Evolutionary conservation across 805 yeast genomes (phyloP).

Genomic region (Deakozyma indianensis): DNA sequence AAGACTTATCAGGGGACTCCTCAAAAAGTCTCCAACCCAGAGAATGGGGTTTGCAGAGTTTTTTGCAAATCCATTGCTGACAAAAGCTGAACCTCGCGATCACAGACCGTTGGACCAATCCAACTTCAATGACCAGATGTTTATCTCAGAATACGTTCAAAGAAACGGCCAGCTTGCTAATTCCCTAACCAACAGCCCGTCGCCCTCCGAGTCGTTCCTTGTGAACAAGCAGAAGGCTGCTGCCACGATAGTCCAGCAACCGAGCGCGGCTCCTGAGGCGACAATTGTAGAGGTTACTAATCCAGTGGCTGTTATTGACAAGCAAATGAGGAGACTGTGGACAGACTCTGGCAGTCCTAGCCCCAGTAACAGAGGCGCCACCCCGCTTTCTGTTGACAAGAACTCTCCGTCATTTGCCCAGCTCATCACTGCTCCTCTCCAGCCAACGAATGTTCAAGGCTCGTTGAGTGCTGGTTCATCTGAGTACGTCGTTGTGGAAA

Average conservation of each 20-base stretch:
- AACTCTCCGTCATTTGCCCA: background rate
- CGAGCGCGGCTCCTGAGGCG: background rate
- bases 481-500: conserved; percentile 90
- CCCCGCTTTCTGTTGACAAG: background rate
- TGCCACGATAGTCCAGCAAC: background rate
- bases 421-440: background rate
- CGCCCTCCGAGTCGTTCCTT: background rate
- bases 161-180: background rate
- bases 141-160: conserved; percentile 64
- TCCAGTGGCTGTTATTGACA: background rate
- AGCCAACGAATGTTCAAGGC: background rate
- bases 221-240: background rate
- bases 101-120: conserved; percentile 53
- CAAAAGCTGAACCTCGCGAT: conserved; percentile 30
- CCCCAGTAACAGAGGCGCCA: background rate
- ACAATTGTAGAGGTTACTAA: background rate
- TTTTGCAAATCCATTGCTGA: conserved; percentile 50
- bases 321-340: background rate
- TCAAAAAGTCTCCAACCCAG: conserved; percentile 75
- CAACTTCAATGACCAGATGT: conserved; percentile 60
- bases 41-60: conserved; percentile 83
- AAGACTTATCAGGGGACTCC: conserved; percentile 54
- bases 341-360: background rate
- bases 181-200: background rate
- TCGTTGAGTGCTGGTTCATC: background rate